phyloP scores from a whole-genome alignment of 1,284 basidiomycete species.

The Tilletiopsis washingtonensis region DNA sequence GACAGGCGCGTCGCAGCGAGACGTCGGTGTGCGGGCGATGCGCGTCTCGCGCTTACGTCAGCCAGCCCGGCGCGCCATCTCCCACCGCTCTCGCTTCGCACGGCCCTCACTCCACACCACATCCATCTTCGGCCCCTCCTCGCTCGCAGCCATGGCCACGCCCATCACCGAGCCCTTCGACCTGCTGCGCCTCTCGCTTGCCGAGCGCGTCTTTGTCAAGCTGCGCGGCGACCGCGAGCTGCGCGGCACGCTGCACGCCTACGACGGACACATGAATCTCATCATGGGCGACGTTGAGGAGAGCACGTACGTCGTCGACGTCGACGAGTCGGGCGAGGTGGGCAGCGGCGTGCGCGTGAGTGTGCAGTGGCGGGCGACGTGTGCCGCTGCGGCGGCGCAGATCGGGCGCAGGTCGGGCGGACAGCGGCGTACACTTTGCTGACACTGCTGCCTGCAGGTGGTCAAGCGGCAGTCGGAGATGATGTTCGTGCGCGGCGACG shows the following conservation, averaged over 20 bases:
- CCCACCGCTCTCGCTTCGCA: too few species aligned
- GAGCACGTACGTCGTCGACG: slow-evolving; percentile 42
- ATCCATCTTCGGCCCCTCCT: too few species aligned
- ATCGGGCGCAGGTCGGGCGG: neutral
- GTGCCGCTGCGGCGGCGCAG: neutral
- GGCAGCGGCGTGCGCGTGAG: slow-evolving; percentile 48
- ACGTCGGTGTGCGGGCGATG: too few species aligned
- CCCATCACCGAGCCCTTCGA: slow-evolving; percentile 91
- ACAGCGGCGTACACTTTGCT: neutral
- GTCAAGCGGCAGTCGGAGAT: slow-evolving; percentile 93
- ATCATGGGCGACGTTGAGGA: slow-evolving; percentile 96
- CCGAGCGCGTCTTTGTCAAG: slow-evolving; percentile 93
- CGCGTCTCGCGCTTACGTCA: too few species aligned
- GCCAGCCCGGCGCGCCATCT: too few species aligned
- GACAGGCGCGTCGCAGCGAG: too few species aligned
- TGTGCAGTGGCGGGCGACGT: slow-evolving; percentile 1
- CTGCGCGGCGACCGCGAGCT: slow-evolving; percentile 89
- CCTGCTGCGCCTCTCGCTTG: slow-evolving; percentile 86
- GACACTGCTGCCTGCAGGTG: slow-evolving; percentile 54
- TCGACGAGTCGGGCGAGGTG: slow-evolving; percentile 50
- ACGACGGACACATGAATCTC: slow-evolving; percentile 99
- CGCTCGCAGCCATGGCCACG: neutral
- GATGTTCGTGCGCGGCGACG: slow-evolving; percentile 83
- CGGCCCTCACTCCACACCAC: too few species aligned
- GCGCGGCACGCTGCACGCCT: slow-evolving; percentile 88